phyloP scores from a whole-genome alignment of 176 grass and related monocot species.

The Cenchrus americanus region DNA sequence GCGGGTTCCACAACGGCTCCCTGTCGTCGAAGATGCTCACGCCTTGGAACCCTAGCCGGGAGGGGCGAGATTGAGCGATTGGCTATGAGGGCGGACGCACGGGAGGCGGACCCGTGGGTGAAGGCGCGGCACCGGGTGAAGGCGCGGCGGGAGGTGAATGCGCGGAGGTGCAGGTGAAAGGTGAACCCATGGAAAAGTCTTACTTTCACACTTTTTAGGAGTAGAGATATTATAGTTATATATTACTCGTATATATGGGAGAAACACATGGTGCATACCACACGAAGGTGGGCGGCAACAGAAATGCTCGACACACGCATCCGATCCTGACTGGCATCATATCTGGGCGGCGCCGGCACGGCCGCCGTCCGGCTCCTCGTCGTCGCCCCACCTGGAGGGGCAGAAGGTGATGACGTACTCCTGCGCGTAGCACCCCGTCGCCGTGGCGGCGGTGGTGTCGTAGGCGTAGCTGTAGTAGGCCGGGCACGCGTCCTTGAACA shows the following conservation, averaged over 20 bases:
- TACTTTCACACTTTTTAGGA: too few species aligned
- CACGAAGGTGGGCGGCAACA: not conserved
- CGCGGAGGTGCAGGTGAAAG: too few species aligned
- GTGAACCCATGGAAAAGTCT: too few species aligned
- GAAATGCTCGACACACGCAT: not conserved
- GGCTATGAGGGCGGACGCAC: too few species aligned
- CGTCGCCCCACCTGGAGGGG: conserved; percentile 57
- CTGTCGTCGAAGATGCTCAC: too few species aligned
- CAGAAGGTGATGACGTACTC: conserved; percentile 80
- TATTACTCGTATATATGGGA: not conserved
- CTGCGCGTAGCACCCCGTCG: conserved; percentile 55
- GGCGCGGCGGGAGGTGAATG: too few species aligned
- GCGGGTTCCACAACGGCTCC: too few species aligned
- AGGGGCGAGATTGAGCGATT: too few species aligned
- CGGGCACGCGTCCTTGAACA: conserved; percentile 88
- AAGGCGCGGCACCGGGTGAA: too few species aligned
- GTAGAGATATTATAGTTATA: not conserved
- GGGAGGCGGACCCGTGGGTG: too few species aligned
- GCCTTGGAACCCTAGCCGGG: too few species aligned
- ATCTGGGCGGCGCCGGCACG: conserved; percentile 19
- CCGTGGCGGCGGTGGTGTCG: conserved; percentile 55
- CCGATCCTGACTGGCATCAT: not conserved
- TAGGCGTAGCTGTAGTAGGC: conserved; percentile 79
- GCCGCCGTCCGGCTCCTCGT: not conserved
- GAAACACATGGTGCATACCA: not conserved